Percentiles rank a stretch among this genome's conserved stretches.
phyloP scores from a whole-genome alignment of 345 rosid genomes.

The Xanthoceras sorbifolium region DNA sequence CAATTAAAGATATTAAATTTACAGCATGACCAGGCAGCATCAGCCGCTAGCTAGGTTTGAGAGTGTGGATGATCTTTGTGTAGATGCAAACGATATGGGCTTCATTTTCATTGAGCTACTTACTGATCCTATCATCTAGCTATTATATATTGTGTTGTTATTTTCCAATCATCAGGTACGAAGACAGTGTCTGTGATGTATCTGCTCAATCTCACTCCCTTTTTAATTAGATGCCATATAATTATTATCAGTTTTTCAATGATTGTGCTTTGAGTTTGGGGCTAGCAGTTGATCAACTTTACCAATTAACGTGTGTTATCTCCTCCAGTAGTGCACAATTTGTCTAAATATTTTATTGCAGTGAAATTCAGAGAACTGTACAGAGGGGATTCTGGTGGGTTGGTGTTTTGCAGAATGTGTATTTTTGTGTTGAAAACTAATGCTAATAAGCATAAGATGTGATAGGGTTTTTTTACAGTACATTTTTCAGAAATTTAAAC shows the following conservation, averaged over 20 bases:
- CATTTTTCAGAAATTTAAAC: too few species aligned
- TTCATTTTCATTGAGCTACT: conserved; percentile 4
- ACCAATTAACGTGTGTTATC: neutral
- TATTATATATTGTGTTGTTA: too few species aligned
- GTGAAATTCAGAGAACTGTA: neutral
- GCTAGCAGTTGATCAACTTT: neutral
- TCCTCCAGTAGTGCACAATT: neutral
- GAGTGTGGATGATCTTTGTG: conserved; percentile 11
- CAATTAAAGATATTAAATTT: too few species aligned
- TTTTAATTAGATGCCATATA: neutral
- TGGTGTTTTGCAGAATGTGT: too few species aligned
- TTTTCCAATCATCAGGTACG: neutral
- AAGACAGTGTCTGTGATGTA: neutral
- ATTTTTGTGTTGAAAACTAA: too few species aligned
- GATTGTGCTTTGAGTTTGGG: conserved; percentile 15
- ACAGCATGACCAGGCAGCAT: neutral
- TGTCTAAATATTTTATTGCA: neutral
- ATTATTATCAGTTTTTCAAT: conserved; percentile 8
- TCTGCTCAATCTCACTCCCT: neutral
- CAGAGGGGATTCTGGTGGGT: too few species aligned
- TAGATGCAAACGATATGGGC: neutral
- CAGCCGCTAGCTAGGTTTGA: neutral
- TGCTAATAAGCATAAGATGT: too few species aligned
- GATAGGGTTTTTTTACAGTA: too few species aligned
- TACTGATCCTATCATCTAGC: too few species aligned